Percentiles rank a stretch among this genome's conserved stretches.
Conservation (phyloP, 1,284 basidiomycete species). For the Ustilago tritici region DNA sequence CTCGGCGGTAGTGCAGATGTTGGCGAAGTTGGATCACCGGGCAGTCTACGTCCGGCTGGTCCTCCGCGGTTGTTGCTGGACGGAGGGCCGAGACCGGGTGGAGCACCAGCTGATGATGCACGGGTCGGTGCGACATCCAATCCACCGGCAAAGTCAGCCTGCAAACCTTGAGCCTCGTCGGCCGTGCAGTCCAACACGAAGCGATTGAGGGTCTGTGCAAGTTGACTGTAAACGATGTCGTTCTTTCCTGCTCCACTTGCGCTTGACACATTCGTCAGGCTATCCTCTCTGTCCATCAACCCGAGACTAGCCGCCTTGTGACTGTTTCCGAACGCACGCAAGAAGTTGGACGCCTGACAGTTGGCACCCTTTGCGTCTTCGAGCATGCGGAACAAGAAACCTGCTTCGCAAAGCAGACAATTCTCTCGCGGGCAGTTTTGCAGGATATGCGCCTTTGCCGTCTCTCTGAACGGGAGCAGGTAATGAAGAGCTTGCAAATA, state of each 20-base stretch:
- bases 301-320: conserved; percentile 86
- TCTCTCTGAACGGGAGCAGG: conserved; percentile 79
- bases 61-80: conserved; percentile 40
- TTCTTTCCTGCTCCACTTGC: conserved; percentile 30
- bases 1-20: conserved; percentile 11
- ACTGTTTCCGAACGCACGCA: conserved; percentile 84
- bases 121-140: not conserved
- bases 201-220: conserved; percentile 94
- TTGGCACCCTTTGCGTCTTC: conserved; percentile 93
- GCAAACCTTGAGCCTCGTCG: conserved; percentile 39
- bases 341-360: conserved; percentile 96
- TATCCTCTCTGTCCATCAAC: conserved; percentile 85
- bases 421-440: conserved; percentile 82
- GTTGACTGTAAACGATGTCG: conserved; percentile 76
- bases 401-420: conserved; percentile 93
- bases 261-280: conserved; percentile 73
- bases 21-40: conserved; percentile 15
- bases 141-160: not conserved
- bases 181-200: conserved; percentile 80
- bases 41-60: conserved; percentile 15
- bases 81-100: conserved; percentile 44
- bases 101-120: conserved; percentile 28
- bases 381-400: conserved; percentile 94
- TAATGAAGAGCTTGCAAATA: conserved; percentile 92
- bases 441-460: conserved; percentile 91